Evolutionary conservation across 257 asterid genomes (phyloP).

Genomic region (Plectranthus barbatus): DNA sequence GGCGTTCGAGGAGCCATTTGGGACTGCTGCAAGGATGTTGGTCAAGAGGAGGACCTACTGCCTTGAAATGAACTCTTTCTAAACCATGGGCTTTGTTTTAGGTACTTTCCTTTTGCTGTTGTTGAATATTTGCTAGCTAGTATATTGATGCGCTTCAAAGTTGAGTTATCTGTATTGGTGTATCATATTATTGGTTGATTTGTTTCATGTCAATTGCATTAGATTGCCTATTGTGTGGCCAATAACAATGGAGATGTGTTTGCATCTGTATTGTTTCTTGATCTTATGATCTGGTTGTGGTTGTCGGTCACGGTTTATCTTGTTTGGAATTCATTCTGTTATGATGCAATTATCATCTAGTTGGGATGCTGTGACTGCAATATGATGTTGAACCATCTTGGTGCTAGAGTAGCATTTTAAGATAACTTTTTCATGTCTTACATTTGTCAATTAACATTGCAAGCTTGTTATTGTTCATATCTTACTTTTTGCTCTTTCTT

Average conservation of each 20-base stretch:
- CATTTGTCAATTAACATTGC: neutral
- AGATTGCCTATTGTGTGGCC: neutral
- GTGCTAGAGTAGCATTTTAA: neutral
- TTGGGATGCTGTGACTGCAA: neutral
- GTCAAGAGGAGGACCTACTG: slow-evolving; percentile 71
- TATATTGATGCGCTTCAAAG: neutral
- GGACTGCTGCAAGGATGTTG: slow-evolving; percentile 67
- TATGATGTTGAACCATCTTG: neutral
- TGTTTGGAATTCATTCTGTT: neutral
- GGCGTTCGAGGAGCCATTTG: slow-evolving; percentile 65
- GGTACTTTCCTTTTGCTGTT: slow-evolving; percentile 21
- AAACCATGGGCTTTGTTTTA: slow-evolving; percentile 13
- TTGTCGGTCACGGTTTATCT: neutral
- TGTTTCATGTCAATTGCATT: neutral
- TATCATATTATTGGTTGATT: neutral
- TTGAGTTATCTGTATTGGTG: neutral
- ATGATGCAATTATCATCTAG: neutral
- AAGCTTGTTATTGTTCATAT: neutral
- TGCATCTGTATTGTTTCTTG: neutral
- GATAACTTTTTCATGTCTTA: neutral
- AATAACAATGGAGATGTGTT: neutral
- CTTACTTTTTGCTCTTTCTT: neutral
- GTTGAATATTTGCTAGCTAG: neutral
- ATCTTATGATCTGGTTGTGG: neutral
- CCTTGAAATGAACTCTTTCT: slow-evolving; percentile 71